Base-by-base conservation (phyloP, 768 basidiomycete genomes). In the Candolleomyces eurysporus region DNA sequence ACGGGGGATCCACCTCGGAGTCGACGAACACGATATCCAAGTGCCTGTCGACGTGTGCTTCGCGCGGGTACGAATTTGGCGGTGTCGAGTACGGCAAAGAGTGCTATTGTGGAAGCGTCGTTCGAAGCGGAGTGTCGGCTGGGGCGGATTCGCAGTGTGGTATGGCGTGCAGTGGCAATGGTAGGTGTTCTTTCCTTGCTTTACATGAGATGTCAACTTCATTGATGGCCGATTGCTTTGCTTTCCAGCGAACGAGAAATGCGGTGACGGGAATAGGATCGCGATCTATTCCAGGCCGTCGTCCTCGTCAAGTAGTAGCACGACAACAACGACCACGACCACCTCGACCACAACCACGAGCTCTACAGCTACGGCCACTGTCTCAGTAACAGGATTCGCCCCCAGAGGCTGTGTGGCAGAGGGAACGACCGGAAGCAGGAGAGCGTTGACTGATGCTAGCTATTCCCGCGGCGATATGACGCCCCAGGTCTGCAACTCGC, bases 1-100 rank as follows among this genome's bases (percentile, higher is more conserved):
- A 54, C 31, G 53, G 21, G 3, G 8, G 8, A 8, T 30, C 16
- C 31, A 9, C 31, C 19, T 26, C 21, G 19, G 11, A 54, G 14
- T 31, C 53, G 21, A 14, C 53, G 19, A 54, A 54, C 31, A 2
- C 21, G 11, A n/a, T 26, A n/a, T 26, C 53, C 26, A 70, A 67
- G 39, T 76, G 75, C 50, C 65, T 68, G 39, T 57, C 71, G 0
- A 66, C 63, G 11, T 77, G 75, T 51, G 54, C 65, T 17, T 58
- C 65, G 6, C 60, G 61, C 7, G 71, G 72, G 0, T 76, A 70
- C 42, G 31, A 56, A 1, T 75, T 68, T 48, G 72, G 66, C 5
- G 76, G 74, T 1, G 65, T 70, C 16, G 73, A 76, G 54, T 75
- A 73, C 48, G 69, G 72, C 19, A 60, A 63, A 0, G 72, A 76